These are phyloP conservation scores for Sporothrix brasiliensis DNA, from an alignment of 2,329 filamentous ascomycete genomes.

Conservation along the genomic window DNA sequence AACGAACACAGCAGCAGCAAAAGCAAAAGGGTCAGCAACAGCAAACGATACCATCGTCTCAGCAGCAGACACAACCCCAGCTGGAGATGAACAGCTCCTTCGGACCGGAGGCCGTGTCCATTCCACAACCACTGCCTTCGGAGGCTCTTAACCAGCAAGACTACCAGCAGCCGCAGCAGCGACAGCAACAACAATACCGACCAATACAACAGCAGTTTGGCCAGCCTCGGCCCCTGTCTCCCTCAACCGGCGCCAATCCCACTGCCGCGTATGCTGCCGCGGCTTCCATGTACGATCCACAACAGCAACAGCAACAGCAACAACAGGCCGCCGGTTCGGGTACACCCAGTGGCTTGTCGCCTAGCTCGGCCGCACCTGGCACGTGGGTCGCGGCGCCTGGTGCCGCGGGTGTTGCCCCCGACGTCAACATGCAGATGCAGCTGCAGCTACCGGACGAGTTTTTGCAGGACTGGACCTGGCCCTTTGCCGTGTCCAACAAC, in stretches of 20 bases:
- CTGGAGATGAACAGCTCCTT: not conserved
- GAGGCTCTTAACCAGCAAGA: not conserved
- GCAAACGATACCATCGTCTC: not conserved
- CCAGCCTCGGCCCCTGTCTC: slow-evolving; percentile 3
- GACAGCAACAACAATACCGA: not conserved
- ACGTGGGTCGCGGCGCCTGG: slow-evolving; percentile 17
- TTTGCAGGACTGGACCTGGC: slow-evolving; percentile 35
- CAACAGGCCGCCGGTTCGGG: not conserved
- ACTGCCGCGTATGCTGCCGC: not conserved
- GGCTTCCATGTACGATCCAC: not conserved
- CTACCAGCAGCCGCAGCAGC: not conserved
- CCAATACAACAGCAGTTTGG: slow-evolving; percentile 18
- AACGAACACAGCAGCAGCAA: not conserved
- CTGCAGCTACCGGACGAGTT: slow-evolving; percentile 30
- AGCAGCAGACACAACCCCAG: not conserved
- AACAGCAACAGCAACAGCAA: slow-evolving; percentile 4
- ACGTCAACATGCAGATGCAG: slow-evolving; percentile 32
- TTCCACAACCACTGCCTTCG: not conserved
- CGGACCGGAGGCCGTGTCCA: slow-evolving; percentile 7
- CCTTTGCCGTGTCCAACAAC: slow-evolving; percentile 34
- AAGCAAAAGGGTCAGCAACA: not conserved
- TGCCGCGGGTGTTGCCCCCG: slow-evolving; percentile 2
- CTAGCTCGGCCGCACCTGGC: not conserved
- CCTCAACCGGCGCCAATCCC: not conserved
- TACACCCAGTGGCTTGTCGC: not conserved